phyloP scores from a whole-genome alignment of 2,329 filamentous ascomycete genomes.

The Hypoxylon sp. region DNA sequence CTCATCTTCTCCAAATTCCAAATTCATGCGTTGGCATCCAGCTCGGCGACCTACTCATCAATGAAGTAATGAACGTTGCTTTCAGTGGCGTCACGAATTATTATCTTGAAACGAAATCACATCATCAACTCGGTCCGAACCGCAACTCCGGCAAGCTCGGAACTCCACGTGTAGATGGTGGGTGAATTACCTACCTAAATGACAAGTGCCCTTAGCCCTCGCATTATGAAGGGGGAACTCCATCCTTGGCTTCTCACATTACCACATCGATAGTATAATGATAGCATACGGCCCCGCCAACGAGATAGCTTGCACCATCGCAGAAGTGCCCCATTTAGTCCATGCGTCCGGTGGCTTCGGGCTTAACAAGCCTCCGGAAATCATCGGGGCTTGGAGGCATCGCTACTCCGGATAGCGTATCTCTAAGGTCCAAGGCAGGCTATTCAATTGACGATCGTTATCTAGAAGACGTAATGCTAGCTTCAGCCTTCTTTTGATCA shows the following conservation, averaged over 20 bases:
- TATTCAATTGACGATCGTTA: constrained; percentile 38
- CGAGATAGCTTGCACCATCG: constrained; percentile 17
- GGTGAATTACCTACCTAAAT: constrained; percentile 8
- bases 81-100: constrained; percentile 7
- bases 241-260: constrained; percentile 31
- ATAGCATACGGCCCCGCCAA: constrained; percentile 13
- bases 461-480: constrained; percentile 31
- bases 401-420: constrained; percentile 16
- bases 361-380: constrained; percentile 26
- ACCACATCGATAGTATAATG: constrained; percentile 1
- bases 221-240: constrained; percentile 24
- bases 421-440: constrained; percentile 14
- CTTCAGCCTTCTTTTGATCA: constrained; percentile 31
- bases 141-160: constrained; percentile 39
- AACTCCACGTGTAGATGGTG: constrained; percentile 29
- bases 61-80: constrained; percentile 4
- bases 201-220: constrained; percentile 12
- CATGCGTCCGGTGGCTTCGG: constrained; percentile 34
- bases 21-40: constrained; percentile 2
- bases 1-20: constrained; percentile 11
- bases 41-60: constrained; percentile 8
- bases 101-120: constrained; percentile 26
- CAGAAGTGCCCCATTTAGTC: constrained; percentile 27
- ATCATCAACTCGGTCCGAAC: constrained; percentile 40
- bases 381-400: constrained; percentile 30